These are phyloP conservation scores for Hortiboletus flavorubellus DNA, from an alignment of 768 basidiomycete genomes.

Conservation along the genomic window DNA sequence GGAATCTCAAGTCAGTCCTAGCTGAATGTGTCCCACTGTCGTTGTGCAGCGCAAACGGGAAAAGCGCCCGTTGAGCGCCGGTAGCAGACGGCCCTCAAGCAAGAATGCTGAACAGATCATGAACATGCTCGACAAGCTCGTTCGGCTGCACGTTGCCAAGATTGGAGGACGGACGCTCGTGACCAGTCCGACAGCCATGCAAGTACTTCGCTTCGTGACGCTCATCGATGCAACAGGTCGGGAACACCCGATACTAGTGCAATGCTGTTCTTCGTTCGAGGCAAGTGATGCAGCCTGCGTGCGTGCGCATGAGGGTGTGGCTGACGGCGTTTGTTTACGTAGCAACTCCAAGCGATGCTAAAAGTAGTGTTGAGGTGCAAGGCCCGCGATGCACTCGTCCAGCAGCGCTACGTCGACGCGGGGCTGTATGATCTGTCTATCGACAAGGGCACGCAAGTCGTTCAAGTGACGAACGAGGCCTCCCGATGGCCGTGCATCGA, in stretches of 20 bases:
- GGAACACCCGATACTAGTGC: conserved; percentile 23
- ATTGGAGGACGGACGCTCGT: conserved; percentile 6
- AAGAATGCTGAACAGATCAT: conserved; percentile 17
- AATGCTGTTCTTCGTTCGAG: conserved; percentile 27
- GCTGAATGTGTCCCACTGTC: neutral
- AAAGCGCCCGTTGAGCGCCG: conserved; percentile 1
- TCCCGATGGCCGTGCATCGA: conserved; percentile 23
- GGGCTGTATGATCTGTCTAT: conserved; percentile 24
- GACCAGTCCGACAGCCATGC: conserved; percentile 19
- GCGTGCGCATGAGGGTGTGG: neutral
- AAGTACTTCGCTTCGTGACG: conserved; percentile 20
- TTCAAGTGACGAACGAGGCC: conserved; percentile 20
- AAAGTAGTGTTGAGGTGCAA: conserved; percentile 13
- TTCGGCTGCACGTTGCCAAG: conserved; percentile 18
- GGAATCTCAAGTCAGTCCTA: neutral
- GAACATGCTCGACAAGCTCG: conserved; percentile 21
- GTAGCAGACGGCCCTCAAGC: conserved; percentile 3
- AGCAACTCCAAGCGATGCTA: conserved; percentile 26
- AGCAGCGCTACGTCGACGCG: conserved; percentile 24
- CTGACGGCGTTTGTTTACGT: neutral
- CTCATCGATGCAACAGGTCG: conserved; percentile 28
- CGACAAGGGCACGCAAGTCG: conserved; percentile 22
- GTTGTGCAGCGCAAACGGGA: conserved; percentile 18
- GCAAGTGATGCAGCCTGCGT: neutral
- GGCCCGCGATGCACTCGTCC: conserved; percentile 19